Base-by-base conservation (phyloP, 805 yeast genomes). In the Cyberlindnera maritima region DNA sequence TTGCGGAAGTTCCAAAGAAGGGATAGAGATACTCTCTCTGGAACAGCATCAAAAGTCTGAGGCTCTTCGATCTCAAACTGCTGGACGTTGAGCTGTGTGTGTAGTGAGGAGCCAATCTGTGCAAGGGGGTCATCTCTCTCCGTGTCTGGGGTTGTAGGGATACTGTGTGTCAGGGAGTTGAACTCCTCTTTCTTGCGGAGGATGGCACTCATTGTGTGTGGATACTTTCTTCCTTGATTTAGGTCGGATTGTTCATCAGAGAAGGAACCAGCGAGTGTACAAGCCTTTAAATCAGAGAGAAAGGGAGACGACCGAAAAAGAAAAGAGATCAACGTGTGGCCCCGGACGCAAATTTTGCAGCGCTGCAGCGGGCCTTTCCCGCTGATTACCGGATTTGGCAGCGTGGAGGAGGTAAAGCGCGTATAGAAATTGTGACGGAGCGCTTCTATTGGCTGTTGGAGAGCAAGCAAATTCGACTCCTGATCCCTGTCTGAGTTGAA, bases 1-100 rank as follows among this genome's bases (percentile, higher is more conserved):
- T 47, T 43, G 19, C 49, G 31, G 42, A 37, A 44, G 8, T 21
- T 23, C 50, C 50, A 46, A 6, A 50, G 34, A 15, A 43, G 7
- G 8, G 6, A 10, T 8, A 28, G n/a, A 8, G 37, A 36, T 20
- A 41, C 20, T 11, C 18, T 28, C 19, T 42, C 31, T 33, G 25
- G 14, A 13, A 19, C 18, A 25, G 14, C 21, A 6, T 12, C 31
- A 12, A 36, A 14, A 5, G 18, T 9, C 25, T 21, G 5, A 7
- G 31, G 31, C 32, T 18, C 23, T 12, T 18, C 34, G 11, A 26
- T 28, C 11, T 28, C 31, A 7, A 28, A 13, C 31, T 28, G 14
- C 31, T 28, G 13, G 13, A 28, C 31, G n/a, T 6, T 28, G 31
- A 7, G 13, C 31, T 28, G 25, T 21, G 25, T 14, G 31, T 15